A percentile compares a stretch with the other conserved stretches of the same genome.
Evolutionary conservation across 1,284 basidiomycete genomes (phyloP).

Genomic region (Ganoderma sinense): DNA sequence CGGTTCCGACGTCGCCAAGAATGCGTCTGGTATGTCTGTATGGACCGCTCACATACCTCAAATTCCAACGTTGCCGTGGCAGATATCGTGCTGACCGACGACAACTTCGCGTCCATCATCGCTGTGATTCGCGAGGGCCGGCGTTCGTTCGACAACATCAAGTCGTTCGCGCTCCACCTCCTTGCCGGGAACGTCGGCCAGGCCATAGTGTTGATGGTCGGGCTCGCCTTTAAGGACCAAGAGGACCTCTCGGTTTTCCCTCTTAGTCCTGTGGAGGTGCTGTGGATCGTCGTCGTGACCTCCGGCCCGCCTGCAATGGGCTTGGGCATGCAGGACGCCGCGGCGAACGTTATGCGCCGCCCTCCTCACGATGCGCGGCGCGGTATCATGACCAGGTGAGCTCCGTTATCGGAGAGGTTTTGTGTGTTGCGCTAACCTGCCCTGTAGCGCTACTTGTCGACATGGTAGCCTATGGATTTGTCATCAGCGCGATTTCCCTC

Average conservation of each 20-base stretch:
- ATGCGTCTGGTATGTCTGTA: background rate
- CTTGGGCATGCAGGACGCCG: slow-evolving; percentile 65
- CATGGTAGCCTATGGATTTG: background rate
- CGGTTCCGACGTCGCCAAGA: background rate
- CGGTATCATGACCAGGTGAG: slow-evolving; percentile 49
- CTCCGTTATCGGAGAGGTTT: background rate
- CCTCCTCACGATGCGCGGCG: slow-evolving; percentile 57
- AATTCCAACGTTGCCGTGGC: background rate
- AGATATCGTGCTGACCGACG: slow-evolving; percentile 62
- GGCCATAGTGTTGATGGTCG: slow-evolving; percentile 66
- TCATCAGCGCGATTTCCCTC: slow-evolving; percentile 61
- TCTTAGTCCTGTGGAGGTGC: slow-evolving; percentile 58
- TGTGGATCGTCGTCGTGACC: slow-evolving; percentile 64
- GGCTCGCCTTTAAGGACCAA: slow-evolving; percentile 71
- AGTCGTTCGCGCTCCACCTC: slow-evolving; percentile 55
- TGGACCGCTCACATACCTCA: background rate
- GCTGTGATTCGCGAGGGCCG: slow-evolving; percentile 74
- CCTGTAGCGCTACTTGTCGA: background rate
- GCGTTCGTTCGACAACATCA: slow-evolving; percentile 53
- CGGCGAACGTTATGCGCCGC: slow-evolving; percentile 63
- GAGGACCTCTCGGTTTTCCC: slow-evolving; percentile 69
- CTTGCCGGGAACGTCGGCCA: slow-evolving; percentile 69
- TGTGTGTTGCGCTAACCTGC: no score
- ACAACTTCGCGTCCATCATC: slow-evolving; percentile 78
- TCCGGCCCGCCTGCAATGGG: slow-evolving; percentile 66